Evolutionary conservation across 108 stramenopile species (phyloP).

Genomic region (Nannochloropsis gaditana): DNA sequence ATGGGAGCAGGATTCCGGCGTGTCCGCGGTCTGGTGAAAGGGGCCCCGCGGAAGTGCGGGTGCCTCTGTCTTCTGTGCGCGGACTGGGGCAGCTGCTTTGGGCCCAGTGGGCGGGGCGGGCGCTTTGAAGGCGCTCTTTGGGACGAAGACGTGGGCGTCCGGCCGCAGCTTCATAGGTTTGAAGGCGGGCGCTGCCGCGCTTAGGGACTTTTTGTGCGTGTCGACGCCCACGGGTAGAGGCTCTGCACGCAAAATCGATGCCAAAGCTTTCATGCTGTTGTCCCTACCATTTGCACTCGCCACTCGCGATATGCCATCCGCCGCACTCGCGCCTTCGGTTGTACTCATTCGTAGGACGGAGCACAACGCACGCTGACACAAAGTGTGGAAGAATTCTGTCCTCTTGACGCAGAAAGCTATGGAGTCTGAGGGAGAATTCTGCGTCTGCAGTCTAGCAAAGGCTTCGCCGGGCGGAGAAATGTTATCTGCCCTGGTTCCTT

Average conservation of each 20-base stretch:
- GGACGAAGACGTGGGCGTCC: constrained; percentile 13
- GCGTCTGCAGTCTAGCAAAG: too few relatives aligned
- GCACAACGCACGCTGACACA: too few relatives aligned
- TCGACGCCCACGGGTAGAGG: neutral
- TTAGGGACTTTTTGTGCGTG: neutral
- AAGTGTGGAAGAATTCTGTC: too few relatives aligned
- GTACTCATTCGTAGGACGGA: too few relatives aligned
- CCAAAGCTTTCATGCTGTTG: neutral
- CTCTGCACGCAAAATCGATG: neutral
- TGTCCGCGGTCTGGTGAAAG: neutral
- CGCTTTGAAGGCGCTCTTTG: neutral
- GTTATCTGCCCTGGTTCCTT: too few relatives aligned
- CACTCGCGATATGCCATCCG: neutral
- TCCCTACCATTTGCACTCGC: neutral
- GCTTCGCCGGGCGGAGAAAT: too few relatives aligned
- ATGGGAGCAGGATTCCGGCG: neutral
- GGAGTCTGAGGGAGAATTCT: too few relatives aligned
- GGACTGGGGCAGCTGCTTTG: too few relatives aligned
- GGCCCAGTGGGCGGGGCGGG: neutral
- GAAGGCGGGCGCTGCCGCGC: neutral
- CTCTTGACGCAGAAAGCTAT: too few relatives aligned
- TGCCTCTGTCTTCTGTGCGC: too few relatives aligned
- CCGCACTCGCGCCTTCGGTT: too few relatives aligned
- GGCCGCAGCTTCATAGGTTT: constrained; percentile 4
- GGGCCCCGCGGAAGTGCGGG: too few relatives aligned